A percentile compares a stretch with the other conserved stretches of the same genome.
Conservation (phyloP, 2,329 filamentous ascomycete species). For the Amauroascus verrucosus region DNA sequence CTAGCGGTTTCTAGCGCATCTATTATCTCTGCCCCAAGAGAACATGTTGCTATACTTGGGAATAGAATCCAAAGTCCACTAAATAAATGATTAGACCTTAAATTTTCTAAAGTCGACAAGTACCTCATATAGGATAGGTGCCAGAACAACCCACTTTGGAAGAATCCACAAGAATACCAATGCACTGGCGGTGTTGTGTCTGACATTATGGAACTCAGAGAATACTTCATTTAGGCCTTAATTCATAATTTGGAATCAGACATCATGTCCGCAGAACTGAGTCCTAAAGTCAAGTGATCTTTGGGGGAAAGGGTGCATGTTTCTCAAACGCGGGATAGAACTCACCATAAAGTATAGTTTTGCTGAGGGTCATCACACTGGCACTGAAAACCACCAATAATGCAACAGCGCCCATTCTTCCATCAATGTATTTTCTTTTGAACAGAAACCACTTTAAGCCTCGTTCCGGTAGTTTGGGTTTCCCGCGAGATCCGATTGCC, state of each 20-base stretch:
- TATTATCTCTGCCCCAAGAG: constrained; percentile 53
- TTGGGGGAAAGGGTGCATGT: background rate
- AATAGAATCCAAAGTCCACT: constrained; percentile 57
- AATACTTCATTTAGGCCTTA: constrained; percentile 52
- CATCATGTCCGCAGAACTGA: constrained; percentile 5
- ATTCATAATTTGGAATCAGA: background rate
- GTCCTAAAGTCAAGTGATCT: background rate
- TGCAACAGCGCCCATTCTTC: constrained; percentile 45
- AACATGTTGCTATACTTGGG: constrained; percentile 52
- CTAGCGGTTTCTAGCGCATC: constrained; percentile 41
- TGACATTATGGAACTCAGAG: constrained; percentile 50
- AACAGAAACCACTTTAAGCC: constrained; percentile 4
- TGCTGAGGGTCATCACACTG: constrained; percentile 55
- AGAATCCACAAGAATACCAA: constrained; percentile 53
- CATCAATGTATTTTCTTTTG: constrained; percentile 41
- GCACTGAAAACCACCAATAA: constrained; percentile 50
- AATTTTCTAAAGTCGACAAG: no score
- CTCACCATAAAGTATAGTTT: constrained; percentile 58
- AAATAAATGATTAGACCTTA: constrained; percentile 11
- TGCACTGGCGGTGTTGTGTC: constrained; percentile 48
- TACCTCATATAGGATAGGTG: background rate
- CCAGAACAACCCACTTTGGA: constrained; percentile 48
- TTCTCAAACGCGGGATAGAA: constrained; percentile 12
- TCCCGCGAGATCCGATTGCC: constrained; percentile 14
- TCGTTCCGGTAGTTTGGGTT: constrained; percentile 18